Conservation (phyloP, 2,329 filamentous ascomycete species). For the Diaporthe vexans region DNA sequence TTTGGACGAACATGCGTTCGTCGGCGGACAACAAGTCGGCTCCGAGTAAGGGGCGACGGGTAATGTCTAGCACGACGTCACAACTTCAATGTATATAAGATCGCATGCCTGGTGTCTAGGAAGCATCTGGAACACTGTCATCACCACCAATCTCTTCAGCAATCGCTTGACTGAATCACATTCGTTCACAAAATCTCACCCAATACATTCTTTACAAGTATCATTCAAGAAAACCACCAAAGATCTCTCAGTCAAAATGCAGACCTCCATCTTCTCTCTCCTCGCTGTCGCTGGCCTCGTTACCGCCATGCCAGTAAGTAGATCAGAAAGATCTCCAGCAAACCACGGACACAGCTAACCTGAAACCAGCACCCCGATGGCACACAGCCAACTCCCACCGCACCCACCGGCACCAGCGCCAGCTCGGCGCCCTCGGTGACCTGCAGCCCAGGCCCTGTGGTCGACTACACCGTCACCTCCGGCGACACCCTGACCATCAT, state of each 20-base stretch:
- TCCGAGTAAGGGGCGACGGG: not conserved
- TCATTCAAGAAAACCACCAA: no score
- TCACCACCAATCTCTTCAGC: not conserved
- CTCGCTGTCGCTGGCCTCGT: constrained; percentile 16
- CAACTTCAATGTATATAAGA: not conserved
- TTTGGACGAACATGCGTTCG: constrained; percentile 11
- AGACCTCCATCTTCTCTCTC: constrained; percentile 17
- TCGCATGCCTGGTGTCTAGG: no score
- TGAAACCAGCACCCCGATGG: not conserved
- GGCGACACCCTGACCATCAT: constrained; percentile 27
- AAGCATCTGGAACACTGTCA: not conserved
- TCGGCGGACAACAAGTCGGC: not conserved
- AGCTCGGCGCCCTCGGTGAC: not conserved
- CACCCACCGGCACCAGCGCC: not conserved
- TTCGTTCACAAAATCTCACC: not conserved
- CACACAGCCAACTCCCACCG: constrained; percentile 9
- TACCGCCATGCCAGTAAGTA: constrained; percentile 14
- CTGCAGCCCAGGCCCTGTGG: constrained; percentile 8
- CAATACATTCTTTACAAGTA: not conserved
- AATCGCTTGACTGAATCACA: not conserved
- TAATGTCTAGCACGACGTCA: not conserved
- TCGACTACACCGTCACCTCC: constrained; percentile 6
- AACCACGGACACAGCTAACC: not conserved
- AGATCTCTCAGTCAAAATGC: not conserved
- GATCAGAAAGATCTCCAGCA: accelerated